Conservation (phyloP, 257 asterid genomes). For the Gentiana macrophylla region DNA sequence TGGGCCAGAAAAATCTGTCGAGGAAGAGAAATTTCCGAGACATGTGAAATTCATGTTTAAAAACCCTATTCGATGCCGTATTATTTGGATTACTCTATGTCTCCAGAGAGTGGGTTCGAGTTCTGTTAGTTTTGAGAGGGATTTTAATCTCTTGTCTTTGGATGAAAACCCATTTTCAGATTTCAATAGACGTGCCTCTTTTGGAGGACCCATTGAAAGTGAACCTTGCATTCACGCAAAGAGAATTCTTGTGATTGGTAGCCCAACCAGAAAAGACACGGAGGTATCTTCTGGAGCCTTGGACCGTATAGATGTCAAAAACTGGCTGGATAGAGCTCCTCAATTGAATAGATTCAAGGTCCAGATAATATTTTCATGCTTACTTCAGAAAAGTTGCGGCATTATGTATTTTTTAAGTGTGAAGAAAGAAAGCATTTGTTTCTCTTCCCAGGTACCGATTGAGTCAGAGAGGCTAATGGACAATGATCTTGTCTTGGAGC, state of each 20-base stretch:
- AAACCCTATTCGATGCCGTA: slow-evolving; percentile 80
- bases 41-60: slow-evolving; percentile 70
- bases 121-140: slow-evolving; percentile 65
- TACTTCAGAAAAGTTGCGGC: neutral
- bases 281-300: slow-evolving; percentile 46
- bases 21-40: slow-evolving; percentile 53
- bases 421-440: slow-evolving; percentile 5
- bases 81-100: slow-evolving; percentile 79
- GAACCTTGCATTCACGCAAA: slow-evolving; percentile 93
- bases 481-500: slow-evolving; percentile 84
- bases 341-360: slow-evolving; percentile 87
- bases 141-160: slow-evolving; percentile 50
- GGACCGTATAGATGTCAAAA: slow-evolving; percentile 62
- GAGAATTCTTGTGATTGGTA: slow-evolving; percentile 67
- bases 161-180: slow-evolving; percentile 88
- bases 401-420: slow-evolving; percentile 1
- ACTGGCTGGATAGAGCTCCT: slow-evolving; percentile 81
- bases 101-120: slow-evolving; percentile 71
- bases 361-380: neutral
- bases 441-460: slow-evolving; percentile 66
- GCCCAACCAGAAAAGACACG: slow-evolving; percentile 39
- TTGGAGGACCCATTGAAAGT: slow-evolving; percentile 62
- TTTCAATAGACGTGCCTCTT: slow-evolving; percentile 67
- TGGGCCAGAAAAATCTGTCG: slow-evolving; percentile 54
- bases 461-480: slow-evolving; percentile 73